Conservation (phyloP, 2,329 filamentous ascomycete genomes). For the Thermothelomyces thermophilus region DNA sequence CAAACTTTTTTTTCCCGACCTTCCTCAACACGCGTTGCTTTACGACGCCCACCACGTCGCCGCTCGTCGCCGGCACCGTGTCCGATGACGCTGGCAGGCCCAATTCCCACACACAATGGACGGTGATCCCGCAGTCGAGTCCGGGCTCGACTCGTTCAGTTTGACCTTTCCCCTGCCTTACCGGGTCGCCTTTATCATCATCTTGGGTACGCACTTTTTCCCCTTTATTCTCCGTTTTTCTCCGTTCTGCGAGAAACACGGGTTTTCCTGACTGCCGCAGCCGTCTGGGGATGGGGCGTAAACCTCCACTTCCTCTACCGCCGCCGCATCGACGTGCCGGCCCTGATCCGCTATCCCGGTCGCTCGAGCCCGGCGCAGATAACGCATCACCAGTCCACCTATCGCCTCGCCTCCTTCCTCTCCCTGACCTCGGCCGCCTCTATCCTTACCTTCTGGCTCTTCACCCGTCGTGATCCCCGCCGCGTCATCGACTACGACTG, state of each 20-base stretch:
- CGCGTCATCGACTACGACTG: constrained; percentile 74
- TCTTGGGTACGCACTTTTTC: constrained; percentile 54
- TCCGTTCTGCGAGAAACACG: not conserved
- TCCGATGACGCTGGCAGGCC: constrained; percentile 19
- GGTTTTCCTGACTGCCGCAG: constrained; percentile 37
- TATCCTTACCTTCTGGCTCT: constrained; percentile 74
- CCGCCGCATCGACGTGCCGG: constrained; percentile 78
- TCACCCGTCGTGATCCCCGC: constrained; percentile 63
- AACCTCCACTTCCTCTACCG: constrained; percentile 83
- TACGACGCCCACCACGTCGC: not conserved
- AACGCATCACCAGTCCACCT: constrained; percentile 74
- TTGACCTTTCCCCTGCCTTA: constrained; percentile 82
- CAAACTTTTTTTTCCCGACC: not conserved
- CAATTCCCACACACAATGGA: constrained; percentile 48
- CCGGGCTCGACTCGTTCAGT: constrained; percentile 77
- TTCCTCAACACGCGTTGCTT: not conserved
- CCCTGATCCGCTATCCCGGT: constrained; percentile 77
- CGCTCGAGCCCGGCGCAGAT: constrained; percentile 63
- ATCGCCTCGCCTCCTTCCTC: constrained; percentile 74
- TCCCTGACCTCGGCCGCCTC: constrained; percentile 64
- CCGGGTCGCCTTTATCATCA: constrained; percentile 76
- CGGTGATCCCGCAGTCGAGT: constrained; percentile 65
- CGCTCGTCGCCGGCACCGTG: constrained; percentile 3
- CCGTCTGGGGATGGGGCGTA: constrained; percentile 89
- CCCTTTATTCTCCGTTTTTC: constrained; percentile 26